Base-by-base conservation (phyloP, 192 early-diverging fungal species). In the Chytriomyces hyalinus region DNA sequence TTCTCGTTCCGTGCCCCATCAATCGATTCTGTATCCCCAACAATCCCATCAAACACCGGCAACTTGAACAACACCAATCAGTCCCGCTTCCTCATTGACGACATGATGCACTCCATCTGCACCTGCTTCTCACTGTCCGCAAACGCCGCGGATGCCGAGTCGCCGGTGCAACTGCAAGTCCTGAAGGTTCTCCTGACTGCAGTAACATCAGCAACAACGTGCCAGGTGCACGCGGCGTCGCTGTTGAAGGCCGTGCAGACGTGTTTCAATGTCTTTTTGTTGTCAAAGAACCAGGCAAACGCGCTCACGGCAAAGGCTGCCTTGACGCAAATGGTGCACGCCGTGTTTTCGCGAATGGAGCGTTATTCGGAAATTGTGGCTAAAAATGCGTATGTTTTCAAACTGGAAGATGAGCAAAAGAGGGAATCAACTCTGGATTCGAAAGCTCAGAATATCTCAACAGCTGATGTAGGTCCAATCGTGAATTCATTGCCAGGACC, bases 261-360 rank as follows among this genome's bases (percentile, higher is more conserved):
- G 2, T 84, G 85, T 76, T 89, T 87, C 80, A 81, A 84, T 78
- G 84, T 89, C 49, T 81, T 88, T 75, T 61, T 85, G 28, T 45
- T 78, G 65, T 78, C 87, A 4, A 72, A 78, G 49, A 78, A 78
- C 17, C 71, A 51, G 22, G 73, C 69, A 13, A 87, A 87, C 67
- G 68, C 83, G 48, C 80, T 84, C 61, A 90, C 88, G n/a, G 84
- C 87, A 3, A 88, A 86, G 59, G 88, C 88, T 8, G 73, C 84
- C 1, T 71, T 89, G 26, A 91, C 87, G 2, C 88, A 91, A 70
- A 90, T 89, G 84, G 69, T 89, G 26, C 87, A 89, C 65, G 65
- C 87, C 11, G 80, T 90, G 10, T 90, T 90, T 73, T 87, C 87
- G 22, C 48, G 82, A 43, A 85, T 90, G 88, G 89, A 90, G 53